Base-by-base conservation (phyloP, 129 eudicot genomes). In the Tanacetum coccineum region DNA sequence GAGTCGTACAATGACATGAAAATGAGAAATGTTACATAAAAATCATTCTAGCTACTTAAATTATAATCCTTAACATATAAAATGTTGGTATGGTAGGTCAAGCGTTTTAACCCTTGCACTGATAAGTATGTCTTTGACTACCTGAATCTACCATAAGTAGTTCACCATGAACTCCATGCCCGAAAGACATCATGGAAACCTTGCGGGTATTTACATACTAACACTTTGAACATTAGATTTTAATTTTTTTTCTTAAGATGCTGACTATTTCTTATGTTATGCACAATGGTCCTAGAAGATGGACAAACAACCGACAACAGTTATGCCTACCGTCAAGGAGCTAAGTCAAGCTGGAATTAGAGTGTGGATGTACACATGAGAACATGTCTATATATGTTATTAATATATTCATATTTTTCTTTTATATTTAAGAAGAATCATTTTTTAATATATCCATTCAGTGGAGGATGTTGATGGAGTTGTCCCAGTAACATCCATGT, bases 131-230 rank as follows among this genome's bases (percentile, higher is more conserved):
- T 83, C 6, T 0, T 19, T 21, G 5, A 82, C 25, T 83, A 83
- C 66, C 78, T 83, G 28, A 83, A 83, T 17, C 64, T 7, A 10
- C 49, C 70, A 11, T 73, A 77, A 18, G 89, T 84, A 18, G 89
- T 84, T 73, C 85, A 80, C 32, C 69, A 66, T 28, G 81, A 85
- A 60, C 77, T 84, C 44, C 89, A 84, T 67, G 78, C 71, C 20
- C 72, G 25, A 44, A 70, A 69, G 51, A 76, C 72, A 20, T 62
- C 76, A 32, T 80, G 84, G 84, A 9, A 57, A 49, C 48, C 3
- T 65, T 80, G 81, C 84, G 53, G 78, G 84, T 80, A 80, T 61
- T 17, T 36, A 57, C 8, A 19, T 49, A 42, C 21, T 25, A 44
- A 59, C 54, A 36, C 54, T 54, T 61, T 44, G 18, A 46, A 14